Evolutionary conservation across 2,329 filamentous ascomycete species (phyloP), one percentile per base, ranked within the genome.

Genomic region (Alternaria sp.): DNA sequence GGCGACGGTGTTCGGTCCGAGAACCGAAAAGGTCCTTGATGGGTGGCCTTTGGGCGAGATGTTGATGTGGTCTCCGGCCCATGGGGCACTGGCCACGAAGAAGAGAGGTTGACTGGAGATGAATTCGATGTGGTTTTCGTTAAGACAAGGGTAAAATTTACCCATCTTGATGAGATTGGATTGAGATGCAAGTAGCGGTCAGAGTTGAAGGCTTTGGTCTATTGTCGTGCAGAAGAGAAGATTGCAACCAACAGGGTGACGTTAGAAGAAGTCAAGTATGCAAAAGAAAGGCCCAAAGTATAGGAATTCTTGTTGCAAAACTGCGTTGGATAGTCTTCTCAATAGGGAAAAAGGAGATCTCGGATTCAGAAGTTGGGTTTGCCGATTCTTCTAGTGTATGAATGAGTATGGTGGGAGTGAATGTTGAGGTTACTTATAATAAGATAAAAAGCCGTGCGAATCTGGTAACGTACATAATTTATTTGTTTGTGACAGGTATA

Each of bases 21-120:
- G 79, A 52, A 91, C 80, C 31, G 85, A 81, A 68, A 91, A 86
- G 28, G 87, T 87, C n/a, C 83, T 79, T 17, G 84, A 81, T 0
- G 86, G 80, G 23, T 89, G 82, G 48, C 90, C 90, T 76, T 93
- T 92, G 48, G 91, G 89, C 0, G 90, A 93, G 54, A 92, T 79
- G 70, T 93, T 93, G 80, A 93, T 81, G 78, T 93, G 90, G 2
- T 80, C 77, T 21, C 85, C 88, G n/a, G 83, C 82, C 26, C 87
- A 83, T 0, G 90, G 89, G 0, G 90, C 89, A 13, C 88, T 90
- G 39, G 86, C 88, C 10, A 90, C 88, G 80, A 90, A 93, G 83
- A 93, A 93, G 68, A 93, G 79, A 54, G 88, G 85, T 68, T 93
- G 90, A 10, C 80, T 76, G 46, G 87, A 81, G 50, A 88, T 85